Evolutionary conservation across 352 stramenopile genomes (phyloP).

Genomic region (Lagenidium giganteum): DNA sequence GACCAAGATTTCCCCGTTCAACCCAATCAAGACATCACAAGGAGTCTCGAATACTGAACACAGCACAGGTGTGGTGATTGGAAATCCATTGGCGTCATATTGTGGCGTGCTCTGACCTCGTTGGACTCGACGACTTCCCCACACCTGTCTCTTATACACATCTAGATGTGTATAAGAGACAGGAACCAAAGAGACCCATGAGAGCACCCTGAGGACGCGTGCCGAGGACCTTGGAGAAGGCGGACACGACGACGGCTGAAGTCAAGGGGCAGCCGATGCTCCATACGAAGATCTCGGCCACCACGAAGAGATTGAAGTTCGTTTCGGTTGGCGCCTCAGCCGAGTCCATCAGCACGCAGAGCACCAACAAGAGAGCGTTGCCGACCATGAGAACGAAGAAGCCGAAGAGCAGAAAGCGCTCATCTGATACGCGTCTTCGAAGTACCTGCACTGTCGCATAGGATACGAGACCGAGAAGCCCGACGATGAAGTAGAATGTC

Average conservation of each 20-base stretch:
- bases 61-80: neutral
- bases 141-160: too few species aligned
- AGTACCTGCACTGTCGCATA: conserved; percentile 31
- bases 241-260: conserved; percentile 43
- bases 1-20: conserved; percentile 32
- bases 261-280: conserved; percentile 54
- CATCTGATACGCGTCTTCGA: conserved; percentile 30
- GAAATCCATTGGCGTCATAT: conserved; percentile 13
- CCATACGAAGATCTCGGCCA: conserved; percentile 50
- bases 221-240: conserved; percentile 57
- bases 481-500: conserved; percentile 46
- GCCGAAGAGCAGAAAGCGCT: conserved; percentile 37
- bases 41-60: conserved; percentile 28
- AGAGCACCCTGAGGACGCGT: conserved; percentile 38
- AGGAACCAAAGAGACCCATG: conserved; percentile 64
- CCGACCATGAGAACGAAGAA: conserved; percentile 40
- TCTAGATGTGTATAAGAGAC: conserved; percentile 37
- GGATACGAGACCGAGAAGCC: conserved; percentile 41
- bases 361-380: conserved; percentile 33
- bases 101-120: neutral
- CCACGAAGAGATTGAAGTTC: conserved; percentile 28
- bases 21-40: conserved; percentile 18
- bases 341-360: conserved; percentile 18
- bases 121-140: conserved; percentile 28
- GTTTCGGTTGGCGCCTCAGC: conserved; percentile 1